Evolutionary conservation across 2,329 filamentous ascomycete species (phyloP), one percentile per base, ranked within the genome.

Genomic region (Bipolaris cookei): DNA sequence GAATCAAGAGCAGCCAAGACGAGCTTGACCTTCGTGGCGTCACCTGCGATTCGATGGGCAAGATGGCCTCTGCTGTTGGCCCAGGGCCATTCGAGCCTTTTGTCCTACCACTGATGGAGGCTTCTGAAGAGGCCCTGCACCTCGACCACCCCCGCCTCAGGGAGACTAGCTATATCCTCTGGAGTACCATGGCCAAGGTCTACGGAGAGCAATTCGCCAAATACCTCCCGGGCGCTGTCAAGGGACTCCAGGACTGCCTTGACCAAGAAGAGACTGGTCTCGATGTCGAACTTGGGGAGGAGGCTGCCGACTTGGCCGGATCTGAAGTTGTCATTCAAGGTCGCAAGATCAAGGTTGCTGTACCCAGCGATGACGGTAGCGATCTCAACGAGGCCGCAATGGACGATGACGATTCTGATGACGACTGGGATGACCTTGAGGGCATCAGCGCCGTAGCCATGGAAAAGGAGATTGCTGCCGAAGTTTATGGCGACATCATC

Each of bases 141-240:
- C 87, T 99, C 2, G 93, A 92, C 68, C 93, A 97, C 79, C 90
- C 93, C 39, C 87, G 93, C 55, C 87, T 98, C 49, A 91, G 92
- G 77, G 95, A 99, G 82, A 97, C 92, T 61, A 97, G 92, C 75
- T 99, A 97, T 80, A 96, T 98, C 61, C 84, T 99, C 52, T 99
- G 95, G 94, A 92, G 91, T 64, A 92, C 91, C 38, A 88, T 99
- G 74, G 90, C 94, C 61, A 96, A 96, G 81, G 92, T 98, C 8
- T 98, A 98, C 78, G 88, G 90, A 69, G 90, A 91, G 71, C 84
- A 92, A 52, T 94, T 96, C 61, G 86, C 87, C 54, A 88, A 90
- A 56, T 95, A 92, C 80, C 84, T 95, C 6, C 82, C 85, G 0
- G 90, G 90, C 48, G 90, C 92, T 48, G 89, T 94, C 76, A 87